Evolutionary conservation across 2,329 filamentous ascomycete species (phyloP).

Genomic region (Plectosphaerella plurivora): DNA sequence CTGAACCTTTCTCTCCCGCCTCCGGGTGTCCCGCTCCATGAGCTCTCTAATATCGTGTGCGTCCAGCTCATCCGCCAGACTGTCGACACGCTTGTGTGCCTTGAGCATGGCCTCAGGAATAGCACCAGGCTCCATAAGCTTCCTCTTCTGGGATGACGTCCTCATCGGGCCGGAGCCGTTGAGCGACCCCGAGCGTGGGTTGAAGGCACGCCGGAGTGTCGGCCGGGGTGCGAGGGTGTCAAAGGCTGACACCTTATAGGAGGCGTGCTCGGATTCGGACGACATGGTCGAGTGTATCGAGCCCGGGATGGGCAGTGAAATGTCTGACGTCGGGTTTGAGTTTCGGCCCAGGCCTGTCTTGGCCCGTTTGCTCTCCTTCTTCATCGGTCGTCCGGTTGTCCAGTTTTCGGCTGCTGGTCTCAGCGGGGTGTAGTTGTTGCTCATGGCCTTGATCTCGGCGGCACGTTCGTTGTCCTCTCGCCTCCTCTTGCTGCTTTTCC

Average conservation of each 20-base stretch:
- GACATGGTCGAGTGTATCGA: slow-evolving; percentile 76
- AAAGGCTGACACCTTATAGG: slow-evolving; percentile 76
- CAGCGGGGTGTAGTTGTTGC: slow-evolving; percentile 60
- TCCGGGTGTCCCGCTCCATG: slow-evolving; percentile 82
- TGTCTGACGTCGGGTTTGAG: slow-evolving; percentile 58
- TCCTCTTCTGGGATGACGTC: slow-evolving; percentile 46
- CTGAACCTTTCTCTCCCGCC: slow-evolving; percentile 69
- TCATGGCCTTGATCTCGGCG: slow-evolving; percentile 85
- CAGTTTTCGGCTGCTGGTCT: slow-evolving; percentile 57
- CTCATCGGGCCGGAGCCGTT: slow-evolving; percentile 41
- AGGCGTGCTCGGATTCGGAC: slow-evolving; percentile 66
- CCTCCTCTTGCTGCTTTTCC: slow-evolving; percentile 73
- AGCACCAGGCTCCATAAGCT: slow-evolving; percentile 43
- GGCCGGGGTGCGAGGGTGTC: slow-evolving; percentile 82
- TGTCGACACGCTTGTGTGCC: slow-evolving; percentile 58
- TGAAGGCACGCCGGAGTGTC: slow-evolving; percentile 69
- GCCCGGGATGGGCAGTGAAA: slow-evolving; percentile 69
- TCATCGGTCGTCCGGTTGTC: slow-evolving; percentile 54
- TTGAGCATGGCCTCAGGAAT: slow-evolving; percentile 58
- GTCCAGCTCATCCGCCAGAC: slow-evolving; percentile 80
- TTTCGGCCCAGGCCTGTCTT: slow-evolving; percentile 41
- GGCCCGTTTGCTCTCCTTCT: slow-evolving; percentile 62
- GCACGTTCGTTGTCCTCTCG: slow-evolving; percentile 74
- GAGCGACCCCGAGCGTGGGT: slow-evolving; percentile 52
- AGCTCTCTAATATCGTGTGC: slow-evolving; percentile 80